Percentiles rank a stretch among this genome's conserved stretches.
phyloP scores from a whole-genome alignment of 148 eudicot species.

The Rhododendron simsii region DNA sequence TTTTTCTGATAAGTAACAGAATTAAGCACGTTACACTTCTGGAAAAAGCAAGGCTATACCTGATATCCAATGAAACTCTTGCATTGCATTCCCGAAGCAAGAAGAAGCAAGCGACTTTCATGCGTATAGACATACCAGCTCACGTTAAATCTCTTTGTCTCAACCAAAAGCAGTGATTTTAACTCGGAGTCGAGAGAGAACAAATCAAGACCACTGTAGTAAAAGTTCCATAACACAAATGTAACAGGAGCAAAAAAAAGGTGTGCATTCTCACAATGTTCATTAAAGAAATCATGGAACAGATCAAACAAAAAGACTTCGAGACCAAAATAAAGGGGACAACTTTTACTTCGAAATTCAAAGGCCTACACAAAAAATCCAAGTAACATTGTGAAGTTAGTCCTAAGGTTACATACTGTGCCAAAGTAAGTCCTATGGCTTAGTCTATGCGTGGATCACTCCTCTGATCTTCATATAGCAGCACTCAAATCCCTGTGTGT shows the following conservation, averaged over 20 bases:
- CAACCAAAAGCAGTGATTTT: conserved; percentile 54
- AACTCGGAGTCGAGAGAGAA: conserved; percentile 48
- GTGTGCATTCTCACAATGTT: not conserved
- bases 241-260: not conserved
- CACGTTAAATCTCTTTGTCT: conserved; percentile 73
- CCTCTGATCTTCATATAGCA: not conserved
- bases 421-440: not conserved
- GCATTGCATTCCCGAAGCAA: conserved; percentile 97
- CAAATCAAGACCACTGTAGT: conserved; percentile 84
- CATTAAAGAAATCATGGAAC: not conserved
- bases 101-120: conserved; percentile 97
- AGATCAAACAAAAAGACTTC: not conserved
- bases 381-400: not conserved
- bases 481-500: not conserved
- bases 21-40: not conserved
- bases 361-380: not conserved
- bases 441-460: not conserved
- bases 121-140: conserved; percentile 92
- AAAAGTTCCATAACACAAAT: conserved; percentile 1
- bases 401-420: not conserved
- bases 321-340: not conserved
- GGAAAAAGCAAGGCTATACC: conserved; percentile 37
- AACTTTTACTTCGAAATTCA: not conserved
- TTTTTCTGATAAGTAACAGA: not conserved
- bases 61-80: conserved; percentile 89